Evolutionary conservation across 2,329 filamentous ascomycete genomes (phyloP).

Genomic region (Xylaria sp.): DNA sequence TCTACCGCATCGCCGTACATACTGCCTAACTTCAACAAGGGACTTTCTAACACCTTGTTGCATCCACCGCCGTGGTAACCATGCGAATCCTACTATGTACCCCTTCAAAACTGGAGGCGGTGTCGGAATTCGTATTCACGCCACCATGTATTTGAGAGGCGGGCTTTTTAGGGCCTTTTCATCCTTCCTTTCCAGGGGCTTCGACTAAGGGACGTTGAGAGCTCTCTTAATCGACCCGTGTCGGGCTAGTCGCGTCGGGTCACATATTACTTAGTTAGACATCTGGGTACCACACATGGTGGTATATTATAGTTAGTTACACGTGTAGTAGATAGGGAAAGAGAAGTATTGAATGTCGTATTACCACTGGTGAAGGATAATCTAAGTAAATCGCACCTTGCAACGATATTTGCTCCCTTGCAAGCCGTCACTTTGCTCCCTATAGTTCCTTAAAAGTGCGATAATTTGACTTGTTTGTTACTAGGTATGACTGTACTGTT

Average conservation of each 20-base stretch:
- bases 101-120: slow-evolving; percentile 23
- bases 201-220: background rate
- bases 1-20: slow-evolving; percentile 6
- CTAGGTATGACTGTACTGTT: slow-evolving; percentile 5
- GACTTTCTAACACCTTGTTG: slow-evolving; percentile 24
- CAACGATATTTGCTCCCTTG: background rate
- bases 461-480: slow-evolving; percentile 1
- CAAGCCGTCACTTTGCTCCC: background rate
- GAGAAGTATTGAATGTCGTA: slow-evolving; percentile 14
- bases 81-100: slow-evolving; percentile 33
- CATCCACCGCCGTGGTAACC: slow-evolving; percentile 33
- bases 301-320: slow-evolving; percentile 1
- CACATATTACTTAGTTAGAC: slow-evolving; percentile 8
- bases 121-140: slow-evolving; percentile 18
- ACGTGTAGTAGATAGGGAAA: background rate
- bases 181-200: slow-evolving; percentile 18
- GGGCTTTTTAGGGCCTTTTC: background rate
- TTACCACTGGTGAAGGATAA: slow-evolving; percentile 2
- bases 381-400: background rate
- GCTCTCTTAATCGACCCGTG: background rate
- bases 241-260: background rate
- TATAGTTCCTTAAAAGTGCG: background rate
- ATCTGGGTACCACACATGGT: background rate
- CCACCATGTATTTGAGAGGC: slow-evolving; percentile 6
- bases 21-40: slow-evolving; percentile 26